phyloP scores from a whole-genome alignment of 129 eudicot genomes.

The Flaveria bidentis region DNA sequence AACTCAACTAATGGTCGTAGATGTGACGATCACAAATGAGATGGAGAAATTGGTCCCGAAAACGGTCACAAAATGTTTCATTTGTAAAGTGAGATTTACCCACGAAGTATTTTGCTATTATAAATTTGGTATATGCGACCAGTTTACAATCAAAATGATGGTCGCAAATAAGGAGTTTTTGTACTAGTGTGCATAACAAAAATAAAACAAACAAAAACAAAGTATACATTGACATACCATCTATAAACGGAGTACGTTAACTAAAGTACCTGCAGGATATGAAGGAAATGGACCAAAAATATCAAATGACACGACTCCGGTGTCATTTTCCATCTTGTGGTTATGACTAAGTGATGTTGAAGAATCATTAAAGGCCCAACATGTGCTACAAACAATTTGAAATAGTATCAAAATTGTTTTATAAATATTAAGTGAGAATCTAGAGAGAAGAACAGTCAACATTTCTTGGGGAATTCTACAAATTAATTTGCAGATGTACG shows the following conservation, averaged over 20 bases:
- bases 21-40: too few relatives aligned
- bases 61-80: too few relatives aligned
- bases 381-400: conserved; percentile 12
- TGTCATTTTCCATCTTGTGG: not conserved
- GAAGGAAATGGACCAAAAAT: not conserved
- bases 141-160: too few relatives aligned
- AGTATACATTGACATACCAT: not conserved
- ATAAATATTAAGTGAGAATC: not conserved
- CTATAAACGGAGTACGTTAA: not conserved
- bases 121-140: too few relatives aligned
- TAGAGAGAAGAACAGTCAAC: not conserved
- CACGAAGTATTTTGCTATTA: too few relatives aligned
- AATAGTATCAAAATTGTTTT: conserved; percentile 11
- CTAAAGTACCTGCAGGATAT: conserved; percentile 14
- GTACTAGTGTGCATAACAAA: too few relatives aligned
- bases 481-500: too few relatives aligned
- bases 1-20: too few relatives aligned
- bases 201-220: not conserved
- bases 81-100: too few relatives aligned
- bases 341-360: not conserved
- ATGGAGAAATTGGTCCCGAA: too few relatives aligned
- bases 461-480: not conserved
- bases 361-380: not conserved
- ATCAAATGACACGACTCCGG: not conserved
- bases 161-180: too few relatives aligned